Base-by-base conservation (phyloP, 257 asterid species). In the Solanum chilense region DNA sequence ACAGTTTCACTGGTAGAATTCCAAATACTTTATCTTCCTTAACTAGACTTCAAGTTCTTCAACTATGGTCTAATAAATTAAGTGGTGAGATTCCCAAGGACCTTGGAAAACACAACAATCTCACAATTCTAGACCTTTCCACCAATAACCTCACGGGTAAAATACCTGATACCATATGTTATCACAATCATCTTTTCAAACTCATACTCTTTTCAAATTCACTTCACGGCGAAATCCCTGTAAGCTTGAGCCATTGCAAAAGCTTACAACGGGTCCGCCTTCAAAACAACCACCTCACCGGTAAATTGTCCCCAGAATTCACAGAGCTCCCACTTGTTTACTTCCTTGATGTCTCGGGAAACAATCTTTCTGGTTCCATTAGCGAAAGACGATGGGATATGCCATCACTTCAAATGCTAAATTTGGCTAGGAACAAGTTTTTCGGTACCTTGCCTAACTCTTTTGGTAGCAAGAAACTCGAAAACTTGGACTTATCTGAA, bases 361-460 rank as follows among this genome's bases (percentile, higher is more conserved):
- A 96, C 88, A 87, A 85, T 62, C 90, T 96, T 13, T 86, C 85
- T 6, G 98, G 99, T 12, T 81, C 86, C 44, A 89, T 94, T 76
- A 92, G 86, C 29, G 92, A 86, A 23, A 88, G 88, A 16, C 87
- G 88, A 85, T 96, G 99, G 99, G 52, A 88, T 25, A 93, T 96
- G 98, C 94, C 98, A 3, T 91, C 89, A 87, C 96, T 96, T 42
- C 98, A 94, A 87, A 95, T 96, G 99, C 91, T 96, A 88, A 94
- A 88, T 27, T 81, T 96, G 87, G 97, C 94, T 0, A 73, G 88
- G 16, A 96, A 96, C 92, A 85, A 64, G 58, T 93, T 95, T 56
- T 86, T 27, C 4, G 94, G 96, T 8, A 88, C 78, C 56, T 78
- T 95, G 84, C 98, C 98, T 0, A 88, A 3, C 6, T 89, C 92